Evolutionary conservation across 2,329 filamentous ascomycete genomes (phyloP).

Genomic region (Leptosphaerulina australis): DNA sequence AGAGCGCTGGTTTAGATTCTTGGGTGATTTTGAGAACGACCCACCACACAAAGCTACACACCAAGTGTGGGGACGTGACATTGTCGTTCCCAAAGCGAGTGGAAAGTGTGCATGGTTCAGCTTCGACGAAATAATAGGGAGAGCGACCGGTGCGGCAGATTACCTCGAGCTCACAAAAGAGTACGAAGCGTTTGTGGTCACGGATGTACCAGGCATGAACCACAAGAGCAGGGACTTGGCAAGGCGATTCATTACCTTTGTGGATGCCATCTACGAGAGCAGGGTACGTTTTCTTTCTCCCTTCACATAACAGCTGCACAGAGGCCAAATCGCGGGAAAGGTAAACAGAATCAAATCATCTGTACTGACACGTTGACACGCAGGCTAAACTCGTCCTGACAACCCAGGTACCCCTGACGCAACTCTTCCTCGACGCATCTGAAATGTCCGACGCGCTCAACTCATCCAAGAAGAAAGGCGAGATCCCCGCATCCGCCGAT

Average conservation of each 20-base stretch:
- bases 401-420: conserved; percentile 79
- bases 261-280: conserved; percentile 91
- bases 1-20: conserved; percentile 93
- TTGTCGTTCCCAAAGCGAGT: conserved; percentile 84
- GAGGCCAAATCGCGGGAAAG: no score
- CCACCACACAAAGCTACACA: conserved; percentile 80
- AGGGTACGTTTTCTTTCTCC: conserved; percentile 51
- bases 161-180: conserved; percentile 89
- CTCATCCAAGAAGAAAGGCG: conserved; percentile 45
- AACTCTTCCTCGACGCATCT: conserved; percentile 78
- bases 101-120: conserved; percentile 89
- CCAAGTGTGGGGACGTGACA: conserved; percentile 89
- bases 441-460: conserved; percentile 56
- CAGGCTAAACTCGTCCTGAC: conserved; percentile 96
- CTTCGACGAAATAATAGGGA: conserved; percentile 88
- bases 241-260: conserved; percentile 93
- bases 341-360: not conserved
- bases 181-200: conserved; percentile 92
- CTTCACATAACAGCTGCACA: not conserved
- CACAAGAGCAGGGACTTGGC: conserved; percentile 84
- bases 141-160: conserved; percentile 89
- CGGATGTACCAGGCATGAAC: conserved; percentile 90
- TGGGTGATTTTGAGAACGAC: conserved; percentile 79
- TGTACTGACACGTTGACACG: not conserved
- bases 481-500: conserved; percentile 50